Conservation (phyloP, 2,329 filamentous ascomycete species). For the Phialophora expanda region DNA sequence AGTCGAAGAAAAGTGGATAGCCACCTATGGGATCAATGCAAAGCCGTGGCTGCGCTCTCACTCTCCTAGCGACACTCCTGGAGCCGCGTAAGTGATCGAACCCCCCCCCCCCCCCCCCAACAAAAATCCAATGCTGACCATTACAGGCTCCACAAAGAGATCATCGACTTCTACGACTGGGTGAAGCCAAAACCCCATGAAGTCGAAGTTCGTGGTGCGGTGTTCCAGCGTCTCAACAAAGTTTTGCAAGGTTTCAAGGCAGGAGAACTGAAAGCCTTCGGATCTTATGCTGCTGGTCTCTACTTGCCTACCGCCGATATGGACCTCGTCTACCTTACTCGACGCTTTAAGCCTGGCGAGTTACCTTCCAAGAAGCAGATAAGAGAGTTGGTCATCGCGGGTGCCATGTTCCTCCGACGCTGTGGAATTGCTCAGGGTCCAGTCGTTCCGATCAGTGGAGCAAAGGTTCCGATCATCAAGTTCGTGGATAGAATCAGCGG, state of each 20-base stretch:
- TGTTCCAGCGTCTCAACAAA: slow-evolving; percentile 71
- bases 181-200: slow-evolving; percentile 80
- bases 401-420: slow-evolving; percentile 64
- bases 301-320: slow-evolving; percentile 85
- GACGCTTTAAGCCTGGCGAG: slow-evolving; percentile 59
- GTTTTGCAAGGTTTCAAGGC: slow-evolving; percentile 64
- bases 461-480: slow-evolving; percentile 91
- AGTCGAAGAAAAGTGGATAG: slow-evolving; percentile 28
- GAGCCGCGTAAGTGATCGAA: slow-evolving; percentile 34
- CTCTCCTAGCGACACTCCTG: slow-evolving; percentile 20
- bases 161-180: slow-evolving; percentile 85
- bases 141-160: slow-evolving; percentile 83
- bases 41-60: slow-evolving; percentile 27
- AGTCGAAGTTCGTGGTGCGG: slow-evolving; percentile 70
- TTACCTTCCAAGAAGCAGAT: slow-evolving; percentile 48
- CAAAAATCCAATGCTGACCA: slow-evolving; percentile 19
- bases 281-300: slow-evolving; percentile 88
- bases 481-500: slow-evolving; percentile 79
- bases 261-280: slow-evolving; percentile 74
- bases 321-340: slow-evolving; percentile 82
- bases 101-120: no score
- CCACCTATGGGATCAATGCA: slow-evolving; percentile 10
- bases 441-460: slow-evolving; percentile 71
- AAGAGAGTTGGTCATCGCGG: slow-evolving; percentile 63
- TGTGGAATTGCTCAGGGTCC: slow-evolving; percentile 63